These are phyloP conservation scores for Salvia rosmarinus DNA, from an alignment of 257 asterid genomes.

Conservation along the genomic window DNA sequence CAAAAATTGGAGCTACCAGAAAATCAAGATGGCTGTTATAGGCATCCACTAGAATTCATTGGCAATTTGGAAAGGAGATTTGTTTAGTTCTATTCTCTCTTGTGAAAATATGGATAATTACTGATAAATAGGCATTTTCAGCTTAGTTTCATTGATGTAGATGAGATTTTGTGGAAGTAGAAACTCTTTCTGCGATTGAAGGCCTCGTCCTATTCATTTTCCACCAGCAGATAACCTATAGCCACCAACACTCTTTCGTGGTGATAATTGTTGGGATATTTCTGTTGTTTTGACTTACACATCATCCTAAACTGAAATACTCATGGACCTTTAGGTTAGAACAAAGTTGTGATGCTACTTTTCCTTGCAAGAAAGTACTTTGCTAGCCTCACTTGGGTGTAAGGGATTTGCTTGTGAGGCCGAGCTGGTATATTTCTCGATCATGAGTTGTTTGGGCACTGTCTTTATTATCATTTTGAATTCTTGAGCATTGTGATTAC, in stretches of 20 bases:
- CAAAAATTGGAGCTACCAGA: neutral
- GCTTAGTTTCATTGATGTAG: neutral
- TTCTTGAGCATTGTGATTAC: neutral
- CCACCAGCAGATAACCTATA: neutral
- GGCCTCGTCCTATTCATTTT: neutral
- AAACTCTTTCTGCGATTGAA: slow-evolving; percentile 12
- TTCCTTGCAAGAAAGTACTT: neutral
- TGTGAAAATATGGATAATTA: neutral
- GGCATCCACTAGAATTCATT: neutral
- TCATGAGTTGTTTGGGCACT: neutral
- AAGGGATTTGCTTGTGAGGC: neutral
- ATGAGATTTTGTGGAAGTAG: neutral
- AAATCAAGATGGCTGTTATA: neutral
- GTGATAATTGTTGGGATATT: neutral
- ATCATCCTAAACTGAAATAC: neutral
- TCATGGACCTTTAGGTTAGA: slow-evolving; percentile 12
- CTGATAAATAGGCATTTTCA: neutral
- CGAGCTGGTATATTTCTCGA: neutral
- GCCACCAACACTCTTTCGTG: neutral
- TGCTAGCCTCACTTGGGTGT: slow-evolving; percentile 7
- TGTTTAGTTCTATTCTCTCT: neutral
- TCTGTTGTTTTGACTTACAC: neutral
- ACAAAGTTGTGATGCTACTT: neutral
- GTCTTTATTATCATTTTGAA: neutral
- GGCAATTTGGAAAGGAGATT: neutral